Evolutionary conservation across 208 protist species (phyloP).

Genomic region (Acanthamoeba sp.): DNA sequence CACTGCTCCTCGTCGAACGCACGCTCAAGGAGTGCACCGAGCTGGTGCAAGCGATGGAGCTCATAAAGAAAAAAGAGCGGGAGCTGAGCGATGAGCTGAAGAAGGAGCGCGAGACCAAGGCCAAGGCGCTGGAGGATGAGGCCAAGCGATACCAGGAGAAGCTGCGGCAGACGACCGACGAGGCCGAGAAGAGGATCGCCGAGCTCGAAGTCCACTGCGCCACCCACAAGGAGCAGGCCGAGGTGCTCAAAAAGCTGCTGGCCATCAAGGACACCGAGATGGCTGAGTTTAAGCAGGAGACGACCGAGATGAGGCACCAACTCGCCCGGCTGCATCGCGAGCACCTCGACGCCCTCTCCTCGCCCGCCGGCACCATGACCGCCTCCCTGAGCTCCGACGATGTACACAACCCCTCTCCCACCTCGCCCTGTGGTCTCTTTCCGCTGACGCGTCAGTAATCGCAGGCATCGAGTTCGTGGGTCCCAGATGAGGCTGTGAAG

Average conservation of each 20-base stretch:
- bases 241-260: conserved; percentile 58
- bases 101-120: neutral
- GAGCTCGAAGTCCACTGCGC: neutral
- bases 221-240: conserved; percentile 13
- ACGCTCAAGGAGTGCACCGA: conserved; percentile 63
- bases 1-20: conserved; percentile 1
- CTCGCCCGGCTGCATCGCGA: conserved; percentile 11
- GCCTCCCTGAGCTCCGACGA: neutral
- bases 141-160: neutral
- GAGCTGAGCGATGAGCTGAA: conserved; percentile 44
- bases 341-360: neutral
- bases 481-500: conserved; percentile 37
- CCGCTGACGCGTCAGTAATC: too few relatives aligned
- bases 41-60: conserved; percentile 40
- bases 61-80: conserved; percentile 37
- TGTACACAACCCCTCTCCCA: neutral
- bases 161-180: neutral
- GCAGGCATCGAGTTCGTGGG: neutral
- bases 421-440: neutral
- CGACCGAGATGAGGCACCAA: neutral
- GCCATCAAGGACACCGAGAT: conserved; percentile 47
- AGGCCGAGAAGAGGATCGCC: neutral
- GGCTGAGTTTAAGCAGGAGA: conserved; percentile 22
- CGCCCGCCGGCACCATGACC: neutral
- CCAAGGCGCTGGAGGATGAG: conserved; percentile 1